phyloP scores from a whole-genome alignment of 805 yeast genomes.

The Candida stauntonica region DNA sequence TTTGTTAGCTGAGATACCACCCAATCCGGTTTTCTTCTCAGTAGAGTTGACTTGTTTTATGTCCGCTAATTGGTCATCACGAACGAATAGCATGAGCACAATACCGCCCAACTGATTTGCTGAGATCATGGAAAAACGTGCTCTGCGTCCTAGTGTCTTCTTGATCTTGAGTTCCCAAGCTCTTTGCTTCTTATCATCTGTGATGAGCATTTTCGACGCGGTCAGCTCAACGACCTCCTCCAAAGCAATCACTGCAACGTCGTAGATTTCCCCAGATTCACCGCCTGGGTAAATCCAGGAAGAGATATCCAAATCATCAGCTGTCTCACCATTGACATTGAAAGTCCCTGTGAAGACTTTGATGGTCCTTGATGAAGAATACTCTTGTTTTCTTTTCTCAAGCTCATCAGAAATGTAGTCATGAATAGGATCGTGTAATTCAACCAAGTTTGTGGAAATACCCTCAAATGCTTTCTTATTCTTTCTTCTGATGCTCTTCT shows the following conservation, averaged over 20 bases:
- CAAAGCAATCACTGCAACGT: conserved; percentile 82
- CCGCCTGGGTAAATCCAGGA: conserved; percentile 72
- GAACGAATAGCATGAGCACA: conserved; percentile 59
- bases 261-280: conserved; percentile 48
- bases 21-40: conserved; percentile 91
- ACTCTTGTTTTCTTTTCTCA: conserved; percentile 38
- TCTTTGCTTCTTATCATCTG: conserved; percentile 70
- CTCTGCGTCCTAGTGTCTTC: conserved; percentile 46
- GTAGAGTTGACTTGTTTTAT: conserved; percentile 89
- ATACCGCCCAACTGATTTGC: conserved; percentile 74
- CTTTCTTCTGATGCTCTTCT: conserved; percentile 30
- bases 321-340: conserved; percentile 72
- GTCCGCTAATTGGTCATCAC: conserved; percentile 38
- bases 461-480: conserved; percentile 27
- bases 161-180: conserved; percentile 66
- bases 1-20: conserved; percentile 96
- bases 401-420: conserved; percentile 75
- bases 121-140: conserved; percentile 42
- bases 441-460: conserved; percentile 38
- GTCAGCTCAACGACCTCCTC: conserved; percentile 93
- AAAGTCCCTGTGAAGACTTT: conserved; percentile 78
- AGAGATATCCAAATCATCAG: conserved; percentile 50
- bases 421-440: conserved; percentile 83
- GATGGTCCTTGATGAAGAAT: conserved; percentile 56
- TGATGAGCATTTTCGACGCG: conserved; percentile 63